Evolutionary conservation across 495 filamentous ascomycete genomes (phyloP), one percentile per base, ranked within the genome.

Genomic region (Aspergillus carlsbadensis): DNA sequence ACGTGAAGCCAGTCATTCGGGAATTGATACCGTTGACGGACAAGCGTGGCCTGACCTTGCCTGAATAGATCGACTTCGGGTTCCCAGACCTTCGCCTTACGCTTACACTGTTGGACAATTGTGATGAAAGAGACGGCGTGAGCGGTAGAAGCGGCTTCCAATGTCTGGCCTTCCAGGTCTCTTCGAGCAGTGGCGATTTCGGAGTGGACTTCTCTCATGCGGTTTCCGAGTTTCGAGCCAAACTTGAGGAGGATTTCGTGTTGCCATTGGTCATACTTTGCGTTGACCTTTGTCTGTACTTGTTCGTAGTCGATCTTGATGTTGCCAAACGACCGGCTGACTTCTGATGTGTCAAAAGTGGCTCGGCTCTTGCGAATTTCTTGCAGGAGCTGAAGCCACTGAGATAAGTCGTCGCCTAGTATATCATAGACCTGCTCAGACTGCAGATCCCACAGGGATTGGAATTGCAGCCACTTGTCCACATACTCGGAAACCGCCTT

Each of bases 201-300:
- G 7, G 87, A 83, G 61, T 92, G 87, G 2, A 96, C 85, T 62
- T 98, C 93, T 51, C 88, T 79, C 85, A 97, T 92, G 37, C 90
- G 87, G 53, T 84, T 88, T n/a, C 92, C 91, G 50, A 97, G 86
- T 42, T 91, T 88, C 21, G 80, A 79, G 36, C 91, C 95, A 70
- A 99, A 99, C 65, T 95, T 95, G 34, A 87, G 78, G 17, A 96
- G 77, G 39, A 99, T 96, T 52, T 99, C 94, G 60, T 96, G 92
- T 65, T 99, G 94, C 94, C 94, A 99, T 71, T 98, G 95, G 68
- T 99, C 95, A 64, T 99, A 99, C 65, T 97, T 98, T 52, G 90
- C 89, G 67, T 96, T 97, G 68, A 99, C 93, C 69, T 92, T 96
- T 31, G 91, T 90, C 66, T 98, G 95, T 0, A 99, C 94, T 72